Base-by-base conservation (phyloP, 108 stramenopile genomes). In the Nitzschia palea region DNA sequence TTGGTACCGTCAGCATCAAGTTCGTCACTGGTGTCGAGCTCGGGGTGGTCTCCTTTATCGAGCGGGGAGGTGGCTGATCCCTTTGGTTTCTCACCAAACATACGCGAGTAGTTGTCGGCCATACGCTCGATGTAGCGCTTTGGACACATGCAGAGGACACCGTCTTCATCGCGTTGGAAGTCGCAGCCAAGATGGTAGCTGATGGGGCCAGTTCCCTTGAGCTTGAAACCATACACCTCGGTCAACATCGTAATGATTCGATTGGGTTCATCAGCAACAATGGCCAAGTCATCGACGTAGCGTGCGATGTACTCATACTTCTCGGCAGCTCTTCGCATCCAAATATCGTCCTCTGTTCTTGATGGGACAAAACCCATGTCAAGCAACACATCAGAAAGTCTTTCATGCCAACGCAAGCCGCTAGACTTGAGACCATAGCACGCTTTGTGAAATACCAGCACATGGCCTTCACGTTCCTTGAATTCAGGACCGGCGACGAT, bases 401-500 rank as follows among this genome's bases (percentile, higher is more conserved):
- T 32, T 43, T 3, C 62, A 2, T 45, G 15, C 4, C 8, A 63
- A 3, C 26, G 25, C 20, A 23, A 17, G 4, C 28, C 14, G 22
- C 58, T 59, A n/a, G 58, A 25, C 3, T 12, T 3, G 3, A 80
- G 51, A 4, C 79, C 71, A 66, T 79, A 83, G 0, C 77, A 40
- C 8, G 78, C 76, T 35, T 67, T 67, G 33, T 65, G 34, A 17
- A 83, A 62, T 0, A 70, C 0, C 30, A 79, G 25, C 2, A 70
- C 43, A 18, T 68, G 66, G 0, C 70, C 82, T 6, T 42, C 54
- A 20, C 51, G 55, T 18, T 62, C 55, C 17, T 67, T 70, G 50
- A 79, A 83, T 42, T 79, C 69, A 14, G 50, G 56, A 2, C 82
- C 82, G 5, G 77, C 73, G 0, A 69, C 45, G 30, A 67, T 43